phyloP scores from a whole-genome alignment of 2,329 filamentous ascomycete species.

The Epichloe gansuensis region DNA sequence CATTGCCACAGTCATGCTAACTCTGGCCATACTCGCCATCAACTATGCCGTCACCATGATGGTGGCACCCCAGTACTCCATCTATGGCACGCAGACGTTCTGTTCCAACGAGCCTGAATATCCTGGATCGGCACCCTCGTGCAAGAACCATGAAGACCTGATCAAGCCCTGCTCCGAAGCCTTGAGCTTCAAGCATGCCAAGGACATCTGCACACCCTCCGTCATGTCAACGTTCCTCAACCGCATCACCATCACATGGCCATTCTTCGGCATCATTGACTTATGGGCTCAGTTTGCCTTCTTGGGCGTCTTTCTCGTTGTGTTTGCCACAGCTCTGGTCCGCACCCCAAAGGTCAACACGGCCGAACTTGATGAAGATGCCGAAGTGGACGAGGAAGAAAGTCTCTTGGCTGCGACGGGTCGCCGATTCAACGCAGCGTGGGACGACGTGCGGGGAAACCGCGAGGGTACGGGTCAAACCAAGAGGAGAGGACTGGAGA shows the following conservation, averaged over 20 bases:
- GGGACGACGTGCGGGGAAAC: slow-evolving; percentile 67
- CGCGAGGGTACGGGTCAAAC: slow-evolving; percentile 11
- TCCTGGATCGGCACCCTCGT: slow-evolving; percentile 60
- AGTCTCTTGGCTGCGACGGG: slow-evolving; percentile 76
- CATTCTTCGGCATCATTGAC: slow-evolving; percentile 81
- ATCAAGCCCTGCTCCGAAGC: slow-evolving; percentile 75
- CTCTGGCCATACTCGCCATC: slow-evolving; percentile 77
- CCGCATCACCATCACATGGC: slow-evolving; percentile 84
- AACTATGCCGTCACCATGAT: slow-evolving; percentile 91
- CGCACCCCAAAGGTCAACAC: slow-evolving; percentile 67
- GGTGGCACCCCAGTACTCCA: slow-evolving; percentile 90
- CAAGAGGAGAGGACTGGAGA: slow-evolving; percentile 6
- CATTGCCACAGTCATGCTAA: slow-evolving; percentile 81
- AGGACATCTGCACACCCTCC: slow-evolving; percentile 77
- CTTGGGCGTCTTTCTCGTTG: slow-evolving; percentile 68
- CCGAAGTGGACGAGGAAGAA: slow-evolving; percentile 88
- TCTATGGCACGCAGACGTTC: slow-evolving; percentile 88
- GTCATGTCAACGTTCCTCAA: slow-evolving; percentile 90
- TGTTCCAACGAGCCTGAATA: slow-evolving; percentile 60
- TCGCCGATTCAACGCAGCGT: slow-evolving; percentile 70
- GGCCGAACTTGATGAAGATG: slow-evolving; percentile 71
- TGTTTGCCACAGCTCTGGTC: slow-evolving; percentile 70
- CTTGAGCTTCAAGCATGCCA: slow-evolving; percentile 56
- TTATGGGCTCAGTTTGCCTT: slow-evolving; percentile 98
- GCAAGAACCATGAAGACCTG: slow-evolving; percentile 55